These are phyloP conservation scores for Cystobasidiaceae sp. DNA, from an alignment of 1,284 basidiomycete species.

Conservation along the genomic window DNA sequence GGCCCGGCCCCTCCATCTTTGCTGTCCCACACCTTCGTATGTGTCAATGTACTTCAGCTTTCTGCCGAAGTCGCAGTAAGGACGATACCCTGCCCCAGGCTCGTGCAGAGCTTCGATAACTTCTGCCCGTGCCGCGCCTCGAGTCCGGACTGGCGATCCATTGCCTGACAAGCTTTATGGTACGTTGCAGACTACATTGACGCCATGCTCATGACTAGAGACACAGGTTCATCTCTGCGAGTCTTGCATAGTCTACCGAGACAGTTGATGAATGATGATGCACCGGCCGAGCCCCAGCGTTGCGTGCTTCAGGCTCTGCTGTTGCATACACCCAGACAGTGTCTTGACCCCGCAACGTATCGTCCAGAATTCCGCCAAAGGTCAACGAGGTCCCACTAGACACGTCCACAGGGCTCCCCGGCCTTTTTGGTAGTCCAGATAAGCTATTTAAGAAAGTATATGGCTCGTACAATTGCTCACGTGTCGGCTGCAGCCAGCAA, in stretches of 20 bases:
- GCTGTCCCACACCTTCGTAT: too few species aligned
- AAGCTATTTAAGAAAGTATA: background rate
- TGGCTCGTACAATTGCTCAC: background rate
- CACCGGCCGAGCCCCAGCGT: background rate
- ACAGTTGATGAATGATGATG: background rate
- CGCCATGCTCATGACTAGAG: too few species aligned
- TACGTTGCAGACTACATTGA: too few species aligned
- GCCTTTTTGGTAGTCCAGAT: background rate
- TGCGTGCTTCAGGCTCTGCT: background rate
- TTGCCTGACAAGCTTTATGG: too few species aligned
- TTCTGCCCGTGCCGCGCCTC: too few species aligned
- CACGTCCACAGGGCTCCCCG: background rate
- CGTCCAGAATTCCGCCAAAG: constrained; percentile 18
- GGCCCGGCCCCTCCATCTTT: too few species aligned
- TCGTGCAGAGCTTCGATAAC: too few species aligned
- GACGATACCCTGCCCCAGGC: too few species aligned
- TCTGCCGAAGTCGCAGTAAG: too few species aligned
- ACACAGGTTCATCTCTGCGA: constrained; percentile 2
- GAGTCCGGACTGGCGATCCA: too few species aligned
- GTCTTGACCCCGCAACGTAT: constrained; percentile 11
- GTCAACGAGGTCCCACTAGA: background rate
- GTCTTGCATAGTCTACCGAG: background rate
- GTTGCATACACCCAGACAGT: constrained; percentile 17
- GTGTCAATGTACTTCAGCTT: too few species aligned
- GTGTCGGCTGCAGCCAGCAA: constrained; percentile 6